Evolutionary conservation across 805 yeast species (phyloP), one percentile per base, ranked within the genome.

Genomic region (Hanseniaspora hatyaiensis): DNA sequence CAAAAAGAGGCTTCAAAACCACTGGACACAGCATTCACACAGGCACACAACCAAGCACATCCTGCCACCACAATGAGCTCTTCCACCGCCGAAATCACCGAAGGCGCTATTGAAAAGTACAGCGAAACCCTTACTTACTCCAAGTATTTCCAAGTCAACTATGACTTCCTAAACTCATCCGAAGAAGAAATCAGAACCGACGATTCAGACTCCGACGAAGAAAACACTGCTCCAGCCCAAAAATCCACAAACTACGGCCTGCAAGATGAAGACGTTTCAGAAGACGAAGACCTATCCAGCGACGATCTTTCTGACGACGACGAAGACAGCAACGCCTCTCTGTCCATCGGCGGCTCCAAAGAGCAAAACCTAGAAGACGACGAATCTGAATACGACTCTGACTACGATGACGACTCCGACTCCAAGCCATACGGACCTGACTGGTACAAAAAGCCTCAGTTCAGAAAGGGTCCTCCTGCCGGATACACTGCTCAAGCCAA

Each of bases 121-220:
- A 32, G 22, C 13, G 41, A 44, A 18, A 12, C 32, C 6, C 30
- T 44, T 36, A 64, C 47, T 52, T 87, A 87, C 95, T 86, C 97
- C 57, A 83, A 95, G 69, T 89, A 92, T 75, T 92, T 92, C 71
- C 78, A 78, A 48, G 67, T 77, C 40, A 65, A 68, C 51, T 67
- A 69, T 51, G 67, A 62, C 30, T 66, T 69, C 42, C 72, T 68
- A 54, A 65, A 69, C 47, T 66, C 67, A 4, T 57, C 70, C 30
- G 69, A 67, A 39, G 72, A 68, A 49, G 69, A 65, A 44, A 61
- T 60, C 24, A 51, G 60, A 54, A 53, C 58, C 37, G 41, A 55
- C 32, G 50, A 38, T 16, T 46, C 49, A 13, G 49, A 47, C 4
- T 55, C 59, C 26, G 52, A 57, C n/a, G n/a, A n/a, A n/a, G n/a